These are phyloP conservation scores for Galeopsis tetrahit DNA, from an alignment of 257 asterid genomes.

Conservation along the genomic window DNA sequence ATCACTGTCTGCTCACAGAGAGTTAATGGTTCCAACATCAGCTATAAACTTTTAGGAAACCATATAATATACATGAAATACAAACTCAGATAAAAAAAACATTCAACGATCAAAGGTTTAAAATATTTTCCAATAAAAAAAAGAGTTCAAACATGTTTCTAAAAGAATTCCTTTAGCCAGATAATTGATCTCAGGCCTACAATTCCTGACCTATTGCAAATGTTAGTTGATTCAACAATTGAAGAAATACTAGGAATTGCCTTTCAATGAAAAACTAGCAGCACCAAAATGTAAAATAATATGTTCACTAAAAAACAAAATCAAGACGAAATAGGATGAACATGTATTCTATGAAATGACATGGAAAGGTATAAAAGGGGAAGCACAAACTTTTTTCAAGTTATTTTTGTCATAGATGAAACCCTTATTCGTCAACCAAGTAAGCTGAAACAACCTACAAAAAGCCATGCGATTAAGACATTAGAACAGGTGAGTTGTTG, in stretches of 20 bases:
- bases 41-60: conserved; percentile 11
- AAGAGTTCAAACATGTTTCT: conserved; percentile 3
- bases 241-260: conserved; percentile 23
- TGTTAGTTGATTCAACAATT: conserved; percentile 11
- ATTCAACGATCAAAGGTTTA: conserved; percentile 12
- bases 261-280: conserved; percentile 11
- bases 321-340: conserved; percentile 19
- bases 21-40: conserved; percentile 25
- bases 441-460: conserved; percentile 97
- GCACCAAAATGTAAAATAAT: not conserved
- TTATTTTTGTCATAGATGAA: conserved; percentile 78
- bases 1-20: not conserved
- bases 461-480: conserved; percentile 38
- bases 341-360: conserved; percentile 10
- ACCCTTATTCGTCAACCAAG: conserved; percentile 83
- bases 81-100: conserved; percentile 1
- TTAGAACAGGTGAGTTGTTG: conserved; percentile 29
- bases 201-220: conserved; percentile 12
- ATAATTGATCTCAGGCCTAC: not conserved
- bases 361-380: conserved; percentile 39
- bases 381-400: conserved; percentile 77
- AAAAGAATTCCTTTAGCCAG: not conserved
- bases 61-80: not conserved
- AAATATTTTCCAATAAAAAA: not conserved
- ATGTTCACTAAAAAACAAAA: not conserved